Base-by-base conservation (phyloP, 2,329 filamentous ascomycete species). In the Aphanocladium album region DNA sequence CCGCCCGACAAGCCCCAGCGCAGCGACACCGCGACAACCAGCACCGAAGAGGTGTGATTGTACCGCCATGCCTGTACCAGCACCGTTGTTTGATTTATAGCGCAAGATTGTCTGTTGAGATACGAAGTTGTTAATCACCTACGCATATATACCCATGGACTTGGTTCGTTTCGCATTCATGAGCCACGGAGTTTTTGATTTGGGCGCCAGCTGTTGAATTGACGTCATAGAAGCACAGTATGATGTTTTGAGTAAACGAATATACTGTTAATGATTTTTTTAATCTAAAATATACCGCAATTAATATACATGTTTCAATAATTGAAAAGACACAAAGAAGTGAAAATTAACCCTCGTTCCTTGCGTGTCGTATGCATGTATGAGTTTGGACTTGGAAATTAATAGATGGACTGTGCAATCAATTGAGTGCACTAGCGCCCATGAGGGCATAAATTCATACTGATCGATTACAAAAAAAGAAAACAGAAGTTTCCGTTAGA, bases 121-220 rank as follows among this genome's bases (percentile, higher is more conserved):
- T n/a, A n/a, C n/a, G n/a, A n/a, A 19, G 12, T 7, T 45, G 17
- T 35, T 4, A 7, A 33, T 43, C 37, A 23, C 25, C 39, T 30
- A 39, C 33, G 46, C 47, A 59, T 59, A 46, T 60, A 53, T 58
- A 54, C 35, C 50, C 30, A 30, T 19, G 46, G 23, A 14, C 23
- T 58, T 19, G 39, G 19, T 27, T 19, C 39, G 41, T 27, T 14
- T 41, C 47, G 21, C 8, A 53, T 23, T 21, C 54, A 51, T 49
- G 47, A 53, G 60, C 45, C 21, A 25, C 14, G 35, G 49, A 23
- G 41, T 51, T 53, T 51, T 62, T 16, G 19, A 5, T 47, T 49
- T 49, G 19, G 55, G 43, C 54, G 37, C 11, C 19, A 41, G 47
- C 33, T 49, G 33, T 43, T 27, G n/a, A 27, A 47, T 47, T 49